Evolutionary conservation across 2,329 filamentous ascomycete species (phyloP), one percentile per base, ranked within the genome.

Genomic region (Alternaria hordeiaustralica): DNA sequence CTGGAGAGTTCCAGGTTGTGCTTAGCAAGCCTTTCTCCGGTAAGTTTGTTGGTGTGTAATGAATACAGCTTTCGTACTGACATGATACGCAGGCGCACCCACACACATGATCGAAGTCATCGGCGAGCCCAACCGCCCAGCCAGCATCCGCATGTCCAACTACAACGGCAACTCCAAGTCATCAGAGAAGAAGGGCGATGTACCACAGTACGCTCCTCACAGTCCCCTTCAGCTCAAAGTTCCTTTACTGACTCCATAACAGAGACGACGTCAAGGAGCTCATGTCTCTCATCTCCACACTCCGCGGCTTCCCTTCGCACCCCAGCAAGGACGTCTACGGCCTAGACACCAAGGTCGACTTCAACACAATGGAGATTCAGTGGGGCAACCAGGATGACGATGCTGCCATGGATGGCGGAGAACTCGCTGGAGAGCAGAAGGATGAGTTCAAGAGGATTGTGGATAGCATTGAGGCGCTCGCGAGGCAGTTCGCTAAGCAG

Each of bases 1-100:
- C 90, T 64, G 92, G 90, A 61, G 95, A 89, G 64, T 88, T 87
- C 94, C 96, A 98, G 67, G 90, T 90, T 21, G 64, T 68, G 6
- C 61, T 74, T 2, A 68, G 64, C 41, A 69, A 71, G 65, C 69
- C 69, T 2, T 73, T 71, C 54, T 65, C 63, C 9, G 80, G 80
- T 70, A 69, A 9, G 41, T 46, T 62, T 12, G 64, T 72, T 18
- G 70, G 8, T 12, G 1, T 1, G 6, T 0, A 20, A 11, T n/a
- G 12, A 5, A 10, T 2, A n/a, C 5, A 21, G 10, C 21, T 5
- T 64, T 10, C 69, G 75, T 69, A 33, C 41, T 66, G 15, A 69
- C n/a, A 47, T 10, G 5, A 23, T 18, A 8, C 15, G 1, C 33
- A 72, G 70, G 70, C 26, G 56, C 69, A 46, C 69, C 71, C 47